Base-by-base conservation (phyloP, 2,329 filamentous ascomycete genomes). In the Westerdykella ornata region DNA sequence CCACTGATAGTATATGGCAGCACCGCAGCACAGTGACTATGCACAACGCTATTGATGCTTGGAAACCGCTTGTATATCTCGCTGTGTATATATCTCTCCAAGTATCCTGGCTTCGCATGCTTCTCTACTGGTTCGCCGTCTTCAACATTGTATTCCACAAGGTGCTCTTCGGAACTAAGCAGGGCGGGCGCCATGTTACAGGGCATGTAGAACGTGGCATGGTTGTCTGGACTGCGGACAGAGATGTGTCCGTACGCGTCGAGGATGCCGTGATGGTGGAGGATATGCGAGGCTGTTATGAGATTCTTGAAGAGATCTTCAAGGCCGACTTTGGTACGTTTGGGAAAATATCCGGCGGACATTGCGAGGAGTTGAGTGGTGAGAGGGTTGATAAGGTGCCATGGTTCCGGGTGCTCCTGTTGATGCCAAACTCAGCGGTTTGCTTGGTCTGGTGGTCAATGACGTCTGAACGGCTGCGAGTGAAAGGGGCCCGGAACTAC, bases 191-290 rank as follows among this genome's bases (percentile, higher is more conserved):
- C 59, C 26, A 70, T 62, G n/a, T 62, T 63, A 35, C 57, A 59
- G 14, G 69, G 61, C 52, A 74, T 64, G 62, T 68, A 72, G 54
- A 72, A 73, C 0, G 67, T 71, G 2, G 66, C 55, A 1, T 67
- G 53, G 8, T 74, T 68, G 28, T 63, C 59, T 6, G 75, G 74
- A 42, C 75, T 69, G 5, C 76, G 68, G 15, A 76, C 63, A 2
- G 74, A 76, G 11, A 79, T 62, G 47, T 79, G 75, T 14, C 75
- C 30, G 49, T 73, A 78, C 1, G 72, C 74, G 43, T 77, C 75
- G 28, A 79, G 53, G 6, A 78, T 65, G 35, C 63, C 63, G 37
- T 77, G 63, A 41, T 72, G 54, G 54, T 77, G 72, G 1, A 78
- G 69, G 38, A 78, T 77, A 52, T 76, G 74, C 44, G 66, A 68